Base-by-base conservation (phyloP, 2,329 filamentous ascomycete genomes). In the Phaeosphaeriaceae sp. region DNA sequence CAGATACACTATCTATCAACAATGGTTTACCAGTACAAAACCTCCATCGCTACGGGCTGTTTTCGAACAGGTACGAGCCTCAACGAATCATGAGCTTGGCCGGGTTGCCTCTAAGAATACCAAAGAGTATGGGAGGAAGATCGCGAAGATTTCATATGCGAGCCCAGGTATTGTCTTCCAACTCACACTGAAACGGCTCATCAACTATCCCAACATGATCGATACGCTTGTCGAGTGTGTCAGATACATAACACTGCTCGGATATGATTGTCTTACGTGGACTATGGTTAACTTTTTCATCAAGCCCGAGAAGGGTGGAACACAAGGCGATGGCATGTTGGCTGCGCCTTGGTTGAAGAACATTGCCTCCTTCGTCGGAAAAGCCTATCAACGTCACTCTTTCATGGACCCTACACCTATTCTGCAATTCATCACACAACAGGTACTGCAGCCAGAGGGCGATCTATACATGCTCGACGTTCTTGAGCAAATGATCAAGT, bases 211-310 rank as follows among this genome's bases (percentile, higher is more conserved):
- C 68, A 99, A 97, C 68, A 82, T 99, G 52, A 96, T 96, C 48
- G 90, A 96, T 54, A 90, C 91, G 4, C 90, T 99, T 53, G 92
- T 97, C 12, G 92, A 97, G 69, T 97, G 92, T 66, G 92, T 90
- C 32, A 88, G 90, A 63, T 97, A 97, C 70, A 97, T 97, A 62
- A 96, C 93, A 1, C 87, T 90, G 46, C 78, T 99, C 30, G 93
- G 90, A 0, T 96, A 96, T 69, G 94, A 99, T 72, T 90, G 96
- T 26, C 80, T 99, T 36, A 89, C 91, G 3, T 99, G 93, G 92
- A 90, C 91, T 16, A 79, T 99, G 36, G 85, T 99, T 74, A 95
- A 86, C 66, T 81, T 83, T 8, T 78, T 88, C 52, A 80, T 82
- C 23, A 81, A 81, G 36, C 79, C 81, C 34, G 81, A 81, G 30